Evolutionary conservation across 495 filamentous ascomycete genomes (phyloP).

Genomic region (Neurospora sp.): DNA sequence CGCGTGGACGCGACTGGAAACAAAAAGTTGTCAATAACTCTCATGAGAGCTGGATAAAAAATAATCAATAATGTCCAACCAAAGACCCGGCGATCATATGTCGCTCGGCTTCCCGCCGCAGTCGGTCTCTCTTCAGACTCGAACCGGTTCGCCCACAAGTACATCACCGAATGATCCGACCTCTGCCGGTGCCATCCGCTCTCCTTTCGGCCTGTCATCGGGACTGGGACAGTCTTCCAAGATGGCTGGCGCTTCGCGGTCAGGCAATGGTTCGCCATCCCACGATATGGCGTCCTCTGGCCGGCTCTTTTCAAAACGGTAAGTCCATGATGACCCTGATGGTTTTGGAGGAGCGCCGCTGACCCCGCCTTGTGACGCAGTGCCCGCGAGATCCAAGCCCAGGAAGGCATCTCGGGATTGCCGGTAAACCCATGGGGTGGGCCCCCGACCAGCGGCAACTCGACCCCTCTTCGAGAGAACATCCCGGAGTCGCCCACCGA

Average conservation of each 20-base stretch:
- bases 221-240: slow-evolving; percentile 53
- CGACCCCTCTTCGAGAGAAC: slow-evolving; percentile 90
- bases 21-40: slow-evolving; percentile 11
- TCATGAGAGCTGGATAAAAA: slow-evolving; percentile 36
- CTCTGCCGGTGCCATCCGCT: slow-evolving; percentile 56
- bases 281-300: slow-evolving; percentile 68
- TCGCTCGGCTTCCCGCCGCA: slow-evolving; percentile 60
- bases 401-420: slow-evolving; percentile 67
- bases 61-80: slow-evolving; percentile 91
- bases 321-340: slow-evolving; percentile 22
- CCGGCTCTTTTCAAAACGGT: slow-evolving; percentile 86
- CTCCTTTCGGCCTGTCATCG: slow-evolving; percentile 62
- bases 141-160: slow-evolving; percentile 79
- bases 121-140: slow-evolving; percentile 48
- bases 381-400: slow-evolving; percentile 91
- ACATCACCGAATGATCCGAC: slow-evolving; percentile 76
- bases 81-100: slow-evolving; percentile 67
- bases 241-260: slow-evolving; percentile 64
- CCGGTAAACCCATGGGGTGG: slow-evolving; percentile 79
- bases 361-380: slow-evolving; percentile 32
- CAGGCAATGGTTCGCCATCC: slow-evolving; percentile 93
- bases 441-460: slow-evolving; percentile 88
- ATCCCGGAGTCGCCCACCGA: slow-evolving; percentile 97
- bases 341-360: slow-evolving; percentile 12
- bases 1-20: slow-evolving; percentile 6